A percentile compares a stretch with the other conserved stretches of the same genome.
These are phyloP conservation scores for Auriscalpium vulgare DNA, from an alignment of 768 basidiomycete species.

Conservation along the genomic window DNA sequence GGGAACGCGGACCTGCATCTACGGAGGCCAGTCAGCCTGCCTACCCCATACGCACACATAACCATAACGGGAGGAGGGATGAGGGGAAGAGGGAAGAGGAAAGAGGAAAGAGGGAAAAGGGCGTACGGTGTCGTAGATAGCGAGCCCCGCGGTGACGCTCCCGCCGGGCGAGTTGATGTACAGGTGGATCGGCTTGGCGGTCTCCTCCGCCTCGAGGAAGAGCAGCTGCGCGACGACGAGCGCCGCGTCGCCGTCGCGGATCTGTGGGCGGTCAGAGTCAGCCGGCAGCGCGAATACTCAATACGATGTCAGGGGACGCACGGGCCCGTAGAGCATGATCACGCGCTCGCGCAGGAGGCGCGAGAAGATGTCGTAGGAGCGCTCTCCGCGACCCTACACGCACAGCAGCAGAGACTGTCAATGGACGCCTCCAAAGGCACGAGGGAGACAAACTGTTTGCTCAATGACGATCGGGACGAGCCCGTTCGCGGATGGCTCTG, in stretches of 20 bases:
- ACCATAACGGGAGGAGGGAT: too few species aligned
- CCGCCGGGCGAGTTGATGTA: constrained; percentile 98
- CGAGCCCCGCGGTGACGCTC: constrained; percentile 90
- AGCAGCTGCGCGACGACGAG: constrained; percentile 87
- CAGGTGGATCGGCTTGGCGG: constrained; percentile 88
- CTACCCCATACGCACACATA: background rate
- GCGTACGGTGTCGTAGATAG: constrained; percentile 93
- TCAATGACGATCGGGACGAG: constrained; percentile 92
- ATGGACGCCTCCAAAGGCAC: background rate
- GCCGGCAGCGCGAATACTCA: background rate
- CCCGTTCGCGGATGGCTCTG: constrained; percentile 38
- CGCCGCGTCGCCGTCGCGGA: constrained; percentile 84
- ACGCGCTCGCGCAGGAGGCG: constrained; percentile 88
- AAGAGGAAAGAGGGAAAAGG: too few species aligned
- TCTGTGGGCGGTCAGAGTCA: constrained; percentile 37
- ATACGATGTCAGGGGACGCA: constrained; percentile 29
- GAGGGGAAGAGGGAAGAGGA: too few species aligned
- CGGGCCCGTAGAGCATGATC: constrained; percentile 91
- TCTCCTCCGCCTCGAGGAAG: constrained; percentile 93
- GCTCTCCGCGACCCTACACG: constrained; percentile 69
- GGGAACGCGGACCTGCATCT: constrained; percentile 63
- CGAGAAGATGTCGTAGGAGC: constrained; percentile 95
- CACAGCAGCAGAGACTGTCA: constrained; percentile 1
- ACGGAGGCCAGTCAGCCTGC: constrained; percentile 1
- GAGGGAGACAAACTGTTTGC: constrained; percentile 55